phyloP scores from a whole-genome alignment of 2,329 filamentous ascomycete genomes.

The Lachnellula willkommii region DNA sequence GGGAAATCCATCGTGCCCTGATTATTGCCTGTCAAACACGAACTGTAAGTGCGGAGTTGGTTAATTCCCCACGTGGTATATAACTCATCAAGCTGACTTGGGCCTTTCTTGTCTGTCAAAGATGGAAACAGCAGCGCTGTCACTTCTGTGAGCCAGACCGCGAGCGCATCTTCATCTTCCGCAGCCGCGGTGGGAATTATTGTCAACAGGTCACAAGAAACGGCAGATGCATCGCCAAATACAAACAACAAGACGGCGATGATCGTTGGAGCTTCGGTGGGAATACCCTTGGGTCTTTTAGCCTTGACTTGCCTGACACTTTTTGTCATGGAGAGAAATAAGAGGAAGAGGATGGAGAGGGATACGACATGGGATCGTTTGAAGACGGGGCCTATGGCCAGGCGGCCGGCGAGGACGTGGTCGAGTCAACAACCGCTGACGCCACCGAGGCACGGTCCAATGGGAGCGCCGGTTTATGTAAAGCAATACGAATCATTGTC shows the following conservation, averaged over 20 bases:
- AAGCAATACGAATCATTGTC: not conserved
- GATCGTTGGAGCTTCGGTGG: conserved; percentile 13
- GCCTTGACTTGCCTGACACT: conserved; percentile 2
- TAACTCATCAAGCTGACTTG: too few species aligned
- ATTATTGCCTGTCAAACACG: too few species aligned
- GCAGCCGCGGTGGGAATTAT: not conserved
- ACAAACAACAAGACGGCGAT: not conserved
- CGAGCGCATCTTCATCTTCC: not conserved
- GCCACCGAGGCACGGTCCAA: not conserved
- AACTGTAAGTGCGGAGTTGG: too few species aligned
- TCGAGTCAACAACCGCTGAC: not conserved
- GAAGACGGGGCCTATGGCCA: not conserved
- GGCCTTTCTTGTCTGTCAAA: not conserved
- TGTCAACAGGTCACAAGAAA: too few species aligned
- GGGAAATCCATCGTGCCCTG: too few species aligned
- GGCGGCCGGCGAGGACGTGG: not conserved
- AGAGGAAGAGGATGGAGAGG: conserved; percentile 1
- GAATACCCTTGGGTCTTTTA: conserved; percentile 5
- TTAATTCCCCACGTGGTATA: too few species aligned
- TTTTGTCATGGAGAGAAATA: conserved; percentile 7
- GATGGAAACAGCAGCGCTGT: conserved; percentile 11
- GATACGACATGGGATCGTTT: not conserved
- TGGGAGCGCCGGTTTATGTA: not conserved
- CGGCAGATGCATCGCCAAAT: too few species aligned
- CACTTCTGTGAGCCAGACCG: not conserved